Evolutionary conservation across 345 rosid species (phyloP), one percentile per base, ranked within the genome.

Genomic region (Ceriops zippeliana): DNA sequence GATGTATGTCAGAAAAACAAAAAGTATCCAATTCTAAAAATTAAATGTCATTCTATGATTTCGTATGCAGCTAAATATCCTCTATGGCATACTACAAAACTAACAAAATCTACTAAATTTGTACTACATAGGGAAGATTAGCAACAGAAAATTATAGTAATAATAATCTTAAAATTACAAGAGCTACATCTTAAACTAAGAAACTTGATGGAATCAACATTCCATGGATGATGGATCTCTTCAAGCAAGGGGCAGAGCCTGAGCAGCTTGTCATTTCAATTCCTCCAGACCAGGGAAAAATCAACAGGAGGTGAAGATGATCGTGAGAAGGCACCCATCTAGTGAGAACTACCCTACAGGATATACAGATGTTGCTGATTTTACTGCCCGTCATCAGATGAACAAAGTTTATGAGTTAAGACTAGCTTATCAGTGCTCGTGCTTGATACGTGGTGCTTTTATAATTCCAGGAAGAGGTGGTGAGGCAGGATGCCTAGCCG

Each of bases 381-480:
- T 38, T 22, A 69, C 37, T 51, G 70, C 79, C 61, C 66, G 28
- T 31, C 61, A 66, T 57, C 37, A 70, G 71, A 71, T 42, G 63
- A 65, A 37, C 27, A 24, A 66, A 62, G 73, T 31, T 53, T 62
- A 66, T 71, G 15, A 13, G 49, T 15, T 16, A 38, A 10, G 3
- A 38, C 65, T 38, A n/a, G 31, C 54, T 35, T 49, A 72, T 79
- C 77, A 88, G 47, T 86, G 87, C 84, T 93, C 98, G 59, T 80
- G 88, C 84, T 91, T 93, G 75, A 86, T 86, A 5, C 85, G 85
- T 7, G 88, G 85, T 7, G 88, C 81, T 75, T 86, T 88, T 38
- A 88, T 68, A 61, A 82, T 89, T 69, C 88, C 95, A 3, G 91
- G 92, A 53, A 81, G 72, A 15, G 86, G 88, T 9, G 83, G 86